Conservation (phyloP, 2,329 filamentous ascomycete species). For the Claviceps maximensis region DNA sequence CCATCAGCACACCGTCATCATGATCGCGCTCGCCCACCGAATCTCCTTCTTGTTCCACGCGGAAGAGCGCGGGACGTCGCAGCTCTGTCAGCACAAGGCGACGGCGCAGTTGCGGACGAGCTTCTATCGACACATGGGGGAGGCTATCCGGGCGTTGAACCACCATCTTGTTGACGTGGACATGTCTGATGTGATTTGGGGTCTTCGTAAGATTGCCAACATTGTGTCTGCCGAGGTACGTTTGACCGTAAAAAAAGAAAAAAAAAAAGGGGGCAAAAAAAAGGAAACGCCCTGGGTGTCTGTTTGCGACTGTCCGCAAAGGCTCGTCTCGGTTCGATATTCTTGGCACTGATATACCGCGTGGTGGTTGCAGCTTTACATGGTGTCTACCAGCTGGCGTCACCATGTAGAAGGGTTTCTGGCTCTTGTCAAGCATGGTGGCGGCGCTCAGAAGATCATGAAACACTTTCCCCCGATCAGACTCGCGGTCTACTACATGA, state of each 20-base stretch:
- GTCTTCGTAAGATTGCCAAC: neutral
- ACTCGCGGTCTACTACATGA: neutral
- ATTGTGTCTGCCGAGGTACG: slow-evolving; percentile 1
- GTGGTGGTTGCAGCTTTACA: neutral
- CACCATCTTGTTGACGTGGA: neutral
- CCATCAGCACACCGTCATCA: neutral
- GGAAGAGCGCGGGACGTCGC: neutral
- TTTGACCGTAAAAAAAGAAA: no score
- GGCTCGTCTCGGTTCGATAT: neutral
- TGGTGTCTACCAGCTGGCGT: neutral
- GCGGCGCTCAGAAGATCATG: neutral
- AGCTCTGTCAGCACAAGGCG: neutral
- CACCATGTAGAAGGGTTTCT: neutral
- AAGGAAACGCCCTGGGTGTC: no score
- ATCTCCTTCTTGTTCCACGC: neutral
- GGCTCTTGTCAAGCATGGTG: neutral
- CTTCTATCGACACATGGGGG: neutral
- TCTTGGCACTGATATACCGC: neutral
- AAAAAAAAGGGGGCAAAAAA: no score
- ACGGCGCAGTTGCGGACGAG: neutral
- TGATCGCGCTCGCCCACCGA: neutral
- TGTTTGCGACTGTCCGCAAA: no score
- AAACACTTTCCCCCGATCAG: neutral
- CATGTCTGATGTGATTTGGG: neutral
- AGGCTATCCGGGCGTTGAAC: neutral